Evolutionary conservation across 352 stramenopile species (phyloP), one percentile per base, ranked within the genome.

Genomic region (Globisporangium canariense): DNA sequence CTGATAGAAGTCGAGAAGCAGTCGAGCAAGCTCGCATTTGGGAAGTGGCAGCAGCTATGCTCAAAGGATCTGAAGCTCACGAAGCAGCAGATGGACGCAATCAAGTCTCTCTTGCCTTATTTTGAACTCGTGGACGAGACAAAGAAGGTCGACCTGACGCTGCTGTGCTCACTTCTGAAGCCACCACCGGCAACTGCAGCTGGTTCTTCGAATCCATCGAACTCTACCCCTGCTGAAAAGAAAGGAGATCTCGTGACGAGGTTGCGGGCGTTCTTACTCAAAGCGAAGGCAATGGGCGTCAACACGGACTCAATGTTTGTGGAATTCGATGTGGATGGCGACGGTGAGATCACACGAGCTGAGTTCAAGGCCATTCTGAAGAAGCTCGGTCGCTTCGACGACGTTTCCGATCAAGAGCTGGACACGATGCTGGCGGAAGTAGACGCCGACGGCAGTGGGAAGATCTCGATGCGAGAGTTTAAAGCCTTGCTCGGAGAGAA

Each of bases 241-340:
- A 58, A 45, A 32, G 32, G 28, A 34, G 54, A 67, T 14, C 43
- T 43, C 1, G 61, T 70, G 4, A 54, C 7, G 22, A 34, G 62
- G n/a, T 56, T 79, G 8, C 65, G 61, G 13, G 62, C 67, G 2
- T 68, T 83, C 10, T 34, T 89, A 16, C 9, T 43, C 1, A 76
- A 79, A 25, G 79, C 79, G 9, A 73, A 75, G 34, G 59, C 62
- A 1, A 63, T 83, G 65, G 81, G 81, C 1, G 65, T 86, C 16
- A 69, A 88, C 43, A n/a, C 86, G 2, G 60, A 68, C 14, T 67
- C 66, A 41, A 81, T 78, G 28, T 90, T 90, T 70, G 49, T 52
- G 1, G 83, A 94, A 60, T 94, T 94, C 66, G 86, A 94, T 64
- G 73, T 71, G 0, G 70, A 94, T 60, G 67, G 70, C 2, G 82